phyloP scores from a whole-genome alignment of 2,329 filamentous ascomycete species.

The Fusarium nematophilum region DNA sequence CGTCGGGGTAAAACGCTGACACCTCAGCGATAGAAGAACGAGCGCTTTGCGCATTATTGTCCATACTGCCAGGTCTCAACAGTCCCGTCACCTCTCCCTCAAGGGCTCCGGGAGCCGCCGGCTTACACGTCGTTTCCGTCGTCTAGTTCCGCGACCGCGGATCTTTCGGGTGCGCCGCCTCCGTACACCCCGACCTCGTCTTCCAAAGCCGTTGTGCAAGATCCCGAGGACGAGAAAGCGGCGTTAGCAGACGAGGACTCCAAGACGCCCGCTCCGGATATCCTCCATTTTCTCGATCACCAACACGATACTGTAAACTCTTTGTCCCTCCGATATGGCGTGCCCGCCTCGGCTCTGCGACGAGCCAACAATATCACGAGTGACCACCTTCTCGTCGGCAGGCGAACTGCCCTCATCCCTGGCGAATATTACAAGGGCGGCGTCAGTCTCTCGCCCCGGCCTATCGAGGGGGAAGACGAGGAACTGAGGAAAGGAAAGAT shows the following conservation, averaged over 20 bases:
- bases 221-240: conserved; percentile 40
- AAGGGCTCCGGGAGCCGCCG: conserved; percentile 76
- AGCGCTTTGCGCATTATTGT: conserved; percentile 73
- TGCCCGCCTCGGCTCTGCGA: conserved; percentile 72
- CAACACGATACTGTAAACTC: conserved; percentile 74
- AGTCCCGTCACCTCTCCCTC: conserved; percentile 65
- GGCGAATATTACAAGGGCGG: conserved; percentile 75
- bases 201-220: background rate
- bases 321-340: conserved; percentile 76
- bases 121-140: conserved; percentile 63
- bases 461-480: conserved; percentile 80
- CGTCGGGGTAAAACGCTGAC: too few species aligned
- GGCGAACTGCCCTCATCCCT: conserved; percentile 78
- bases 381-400: conserved; percentile 76
- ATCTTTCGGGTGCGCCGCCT: conserved; percentile 50
- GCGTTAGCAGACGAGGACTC: conserved; percentile 40
- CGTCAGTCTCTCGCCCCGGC: conserved; percentile 74
- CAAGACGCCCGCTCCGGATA: conserved; percentile 65
- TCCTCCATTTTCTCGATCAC: conserved; percentile 80
- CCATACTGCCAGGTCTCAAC: conserved; percentile 83
- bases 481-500: conserved; percentile 77
- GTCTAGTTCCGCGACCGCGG: conserved; percentile 39
- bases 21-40: conserved; percentile 63
- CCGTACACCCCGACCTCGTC: conserved; percentile 50
- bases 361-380: conserved; percentile 76